Base-by-base conservation (phyloP, 2,329 filamentous ascomycete species). In the Aspergillus ruber region DNA sequence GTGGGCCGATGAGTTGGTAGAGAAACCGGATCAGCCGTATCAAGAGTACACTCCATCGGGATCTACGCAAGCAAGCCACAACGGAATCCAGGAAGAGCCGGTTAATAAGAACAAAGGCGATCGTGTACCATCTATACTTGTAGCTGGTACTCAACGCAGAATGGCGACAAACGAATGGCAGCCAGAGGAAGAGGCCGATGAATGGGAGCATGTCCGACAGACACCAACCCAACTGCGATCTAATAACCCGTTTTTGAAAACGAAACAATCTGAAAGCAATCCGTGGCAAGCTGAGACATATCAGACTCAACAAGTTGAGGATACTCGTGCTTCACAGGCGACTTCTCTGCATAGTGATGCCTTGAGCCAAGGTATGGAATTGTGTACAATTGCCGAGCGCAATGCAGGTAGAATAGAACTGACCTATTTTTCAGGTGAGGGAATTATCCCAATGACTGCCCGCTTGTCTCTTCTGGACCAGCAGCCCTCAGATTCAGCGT, bases 361-460 rank as follows among this genome's bases (percentile, higher is more conserved):
- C 32, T 49, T 65, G 23, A 65, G 65, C 35, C 65, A 67, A 55
- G 63, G 66, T 67, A 60, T 43, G 56, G 38, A 43, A 27, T 33
- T 39, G 23, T 29, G 5, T n/a, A 29, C 43, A 27, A 18, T 12
- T 39, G 29, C 15, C 10, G 9, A 29, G 9, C 9, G 10, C 10
- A 29, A 13, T 40, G 13, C 25, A 43, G 43, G 45, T 12, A 29
- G 40, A 10, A 15, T 6, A 20, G 2, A 10, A 45, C 56, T 62
- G 29, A 61, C 49, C 15, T 23, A 10, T 32, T 36, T 36, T 13
- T 3, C 18, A 67, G 64, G 58, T 15, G 64, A 65, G 32, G 66
- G 66, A n/a, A 66, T 65, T 45, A 69, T 69, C 38, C 65, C 66
- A 1, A 69, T 69, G 66, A 67, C 66, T 33, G 66, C 66, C 4